These are phyloP conservation scores for Domatiomyces globalis DNA, from an alignment of 2,329 filamentous ascomycete genomes.

Conservation along the genomic window DNA sequence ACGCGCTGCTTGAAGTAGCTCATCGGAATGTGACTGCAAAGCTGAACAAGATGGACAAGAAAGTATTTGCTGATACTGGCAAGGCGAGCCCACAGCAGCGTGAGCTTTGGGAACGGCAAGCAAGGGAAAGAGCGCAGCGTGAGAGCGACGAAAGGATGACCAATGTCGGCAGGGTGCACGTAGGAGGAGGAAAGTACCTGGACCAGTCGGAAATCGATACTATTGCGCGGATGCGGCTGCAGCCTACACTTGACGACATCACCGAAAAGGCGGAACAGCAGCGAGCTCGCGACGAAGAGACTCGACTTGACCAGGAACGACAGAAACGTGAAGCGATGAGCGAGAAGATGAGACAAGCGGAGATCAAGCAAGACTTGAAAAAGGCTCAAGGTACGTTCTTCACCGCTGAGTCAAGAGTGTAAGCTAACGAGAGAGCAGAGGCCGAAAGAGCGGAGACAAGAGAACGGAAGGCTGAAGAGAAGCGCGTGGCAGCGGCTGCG, in stretches of 20 bases:
- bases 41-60: constrained; percentile 68
- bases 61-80: constrained; percentile 62
- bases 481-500: constrained; percentile 8
- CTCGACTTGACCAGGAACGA: constrained; percentile 50
- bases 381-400: constrained; percentile 30
- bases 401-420: background rate
- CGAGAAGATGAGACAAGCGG: constrained; percentile 27
- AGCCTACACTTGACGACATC: constrained; percentile 76
- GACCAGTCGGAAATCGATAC: constrained; percentile 63
- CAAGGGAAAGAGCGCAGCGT: constrained; percentile 52
- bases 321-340: constrained; percentile 44
- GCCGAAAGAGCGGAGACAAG: constrained; percentile 14
- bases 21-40: constrained; percentile 72
- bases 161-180: constrained; percentile 46
- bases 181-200: constrained; percentile 71
- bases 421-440: constrained; percentile 9
- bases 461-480: constrained; percentile 15
- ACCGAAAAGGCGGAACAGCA: constrained; percentile 62
- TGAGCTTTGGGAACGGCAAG: constrained; percentile 67
- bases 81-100: constrained; percentile 52
- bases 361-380: constrained; percentile 25
- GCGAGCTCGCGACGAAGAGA: constrained; percentile 50
- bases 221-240: constrained; percentile 61
- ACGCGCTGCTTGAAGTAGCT: constrained; percentile 60
- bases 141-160: constrained; percentile 48